Percentiles rank a stretch among this genome's conserved stretches.
These are phyloP conservation scores for Leishmania guyanensis DNA, from an alignment of 208 protist genomes.

Conservation along the genomic window DNA sequence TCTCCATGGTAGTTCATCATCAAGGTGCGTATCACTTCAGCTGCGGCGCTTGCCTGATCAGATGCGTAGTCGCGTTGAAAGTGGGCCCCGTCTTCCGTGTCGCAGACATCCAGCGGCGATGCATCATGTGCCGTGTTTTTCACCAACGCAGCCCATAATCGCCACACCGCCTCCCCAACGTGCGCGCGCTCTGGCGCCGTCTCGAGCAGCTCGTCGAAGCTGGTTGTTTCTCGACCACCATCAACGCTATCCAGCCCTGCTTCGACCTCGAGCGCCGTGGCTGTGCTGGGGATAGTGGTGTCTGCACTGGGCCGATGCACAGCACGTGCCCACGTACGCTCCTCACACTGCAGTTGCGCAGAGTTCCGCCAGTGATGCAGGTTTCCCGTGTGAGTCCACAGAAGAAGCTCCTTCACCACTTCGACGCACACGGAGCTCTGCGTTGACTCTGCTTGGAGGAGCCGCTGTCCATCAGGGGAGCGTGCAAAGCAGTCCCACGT, in stretches of 20 bases:
- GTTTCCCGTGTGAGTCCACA: slow-evolving; percentile 18
- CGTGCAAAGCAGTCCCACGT: neutral
- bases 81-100: no score
- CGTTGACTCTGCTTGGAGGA: slow-evolving; percentile 22
- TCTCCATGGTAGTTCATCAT: slow-evolving; percentile 12
- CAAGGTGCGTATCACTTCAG: neutral
- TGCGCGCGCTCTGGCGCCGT: slow-evolving; percentile 24
- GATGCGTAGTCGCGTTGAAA: neutral
- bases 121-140: neutral
- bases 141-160: slow-evolving; percentile 10
- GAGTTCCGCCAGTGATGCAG: neutral
- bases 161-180: slow-evolving; percentile 14
- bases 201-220: slow-evolving; percentile 13
- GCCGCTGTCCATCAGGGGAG: slow-evolving; percentile 3
- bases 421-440: slow-evolving; percentile 37
- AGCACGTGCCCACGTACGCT: slow-evolving; percentile 1
- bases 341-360: slow-evolving; percentile 19
- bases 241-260: neutral
- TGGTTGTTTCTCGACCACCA: neutral
- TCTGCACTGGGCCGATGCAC: neutral
- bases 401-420: slow-evolving; percentile 44
- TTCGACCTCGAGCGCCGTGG: neutral
- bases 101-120: neutral
- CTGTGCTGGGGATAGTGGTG: neutral
- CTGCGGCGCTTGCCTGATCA: neutral